A percentile compares a stretch with the other conserved stretches of the same genome.
These are phyloP conservation scores for Opeltia flavorubescens DNA, from an alignment of 495 filamentous ascomycete species.

Conservation along the genomic window DNA sequence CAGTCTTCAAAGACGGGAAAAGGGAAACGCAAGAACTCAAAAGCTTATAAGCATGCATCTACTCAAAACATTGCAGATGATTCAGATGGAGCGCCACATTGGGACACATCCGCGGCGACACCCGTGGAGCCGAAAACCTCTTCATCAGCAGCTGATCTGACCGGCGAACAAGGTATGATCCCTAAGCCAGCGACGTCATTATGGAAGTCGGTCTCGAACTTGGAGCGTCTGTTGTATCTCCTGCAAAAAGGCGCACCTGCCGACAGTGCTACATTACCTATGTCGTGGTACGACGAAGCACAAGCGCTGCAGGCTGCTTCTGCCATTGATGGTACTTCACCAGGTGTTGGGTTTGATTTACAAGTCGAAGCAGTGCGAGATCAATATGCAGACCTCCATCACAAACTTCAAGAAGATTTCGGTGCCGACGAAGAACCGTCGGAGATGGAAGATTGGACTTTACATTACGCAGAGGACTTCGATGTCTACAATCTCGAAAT, in stretches of 20 bases:
- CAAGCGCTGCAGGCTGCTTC: background rate
- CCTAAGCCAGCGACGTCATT: background rate
- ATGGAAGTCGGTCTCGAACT: background rate
- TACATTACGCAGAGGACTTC: background rate
- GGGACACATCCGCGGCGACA: too few species aligned
- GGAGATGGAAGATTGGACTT: background rate
- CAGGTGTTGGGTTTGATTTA: background rate
- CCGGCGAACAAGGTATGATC: background rate
- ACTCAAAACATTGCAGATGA: too few species aligned
- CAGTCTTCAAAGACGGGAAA: too few species aligned
- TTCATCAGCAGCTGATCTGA: background rate
- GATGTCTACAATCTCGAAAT: background rate
- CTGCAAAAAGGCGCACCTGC: background rate
- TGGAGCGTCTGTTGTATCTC: background rate
- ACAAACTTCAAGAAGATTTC: background rate
- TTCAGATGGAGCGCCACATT: too few species aligned
- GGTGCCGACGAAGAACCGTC: background rate
- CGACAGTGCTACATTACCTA: background rate
- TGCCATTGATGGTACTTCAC: background rate
- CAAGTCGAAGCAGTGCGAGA: background rate
- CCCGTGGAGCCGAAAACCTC: too few species aligned
- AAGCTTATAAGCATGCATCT: too few species aligned
- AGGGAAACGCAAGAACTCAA: too few species aligned
- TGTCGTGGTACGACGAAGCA: background rate
- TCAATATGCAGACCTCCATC: background rate